Percentiles rank a stretch among this genome's conserved stretches.
Conservation (phyloP, 305 asterid species). For the Solanum aculeatissimum region DNA sequence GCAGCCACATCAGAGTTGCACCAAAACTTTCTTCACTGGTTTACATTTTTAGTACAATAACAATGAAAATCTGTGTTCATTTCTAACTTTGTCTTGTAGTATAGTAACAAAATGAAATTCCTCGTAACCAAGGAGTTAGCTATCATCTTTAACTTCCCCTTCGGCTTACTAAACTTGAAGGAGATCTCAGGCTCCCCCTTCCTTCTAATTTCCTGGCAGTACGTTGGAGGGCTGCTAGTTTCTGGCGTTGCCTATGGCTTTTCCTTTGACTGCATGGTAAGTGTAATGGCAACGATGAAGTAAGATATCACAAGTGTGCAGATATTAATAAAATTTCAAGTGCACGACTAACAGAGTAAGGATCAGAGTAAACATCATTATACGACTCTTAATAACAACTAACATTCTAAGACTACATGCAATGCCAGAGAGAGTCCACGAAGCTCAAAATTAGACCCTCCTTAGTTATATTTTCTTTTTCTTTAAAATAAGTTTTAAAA, state of each 20-base stretch:
- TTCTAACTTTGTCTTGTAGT: background rate
- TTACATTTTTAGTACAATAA: background rate
- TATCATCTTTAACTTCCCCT: slow-evolving; percentile 33
- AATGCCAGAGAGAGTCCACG: background rate
- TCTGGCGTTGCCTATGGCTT: slow-evolving; percentile 44
- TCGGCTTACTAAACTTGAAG: slow-evolving; percentile 25
- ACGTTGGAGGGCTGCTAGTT: slow-evolving; percentile 47
- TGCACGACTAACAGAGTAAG: background rate
- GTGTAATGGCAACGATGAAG: background rate
- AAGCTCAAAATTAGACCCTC: background rate
- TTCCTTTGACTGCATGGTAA: slow-evolving; percentile 49
- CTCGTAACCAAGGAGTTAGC: background rate
- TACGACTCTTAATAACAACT: background rate
- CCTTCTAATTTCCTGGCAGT: slow-evolving; percentile 55
- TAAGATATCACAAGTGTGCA: background rate
- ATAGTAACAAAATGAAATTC: background rate
- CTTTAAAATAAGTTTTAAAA: background rate
- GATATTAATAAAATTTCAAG: background rate
- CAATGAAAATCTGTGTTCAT: background rate
- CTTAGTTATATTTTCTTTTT: background rate
- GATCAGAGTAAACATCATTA: background rate
- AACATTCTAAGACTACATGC: background rate
- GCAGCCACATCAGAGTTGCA: background rate
- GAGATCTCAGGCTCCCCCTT: slow-evolving; percentile 25
- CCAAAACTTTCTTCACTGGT: background rate